A percentile compares a stretch with the other conserved stretches of the same genome.
Evolutionary conservation across 2,329 filamentous ascomycete genomes (phyloP).

Genomic region (Nemania sp.): DNA sequence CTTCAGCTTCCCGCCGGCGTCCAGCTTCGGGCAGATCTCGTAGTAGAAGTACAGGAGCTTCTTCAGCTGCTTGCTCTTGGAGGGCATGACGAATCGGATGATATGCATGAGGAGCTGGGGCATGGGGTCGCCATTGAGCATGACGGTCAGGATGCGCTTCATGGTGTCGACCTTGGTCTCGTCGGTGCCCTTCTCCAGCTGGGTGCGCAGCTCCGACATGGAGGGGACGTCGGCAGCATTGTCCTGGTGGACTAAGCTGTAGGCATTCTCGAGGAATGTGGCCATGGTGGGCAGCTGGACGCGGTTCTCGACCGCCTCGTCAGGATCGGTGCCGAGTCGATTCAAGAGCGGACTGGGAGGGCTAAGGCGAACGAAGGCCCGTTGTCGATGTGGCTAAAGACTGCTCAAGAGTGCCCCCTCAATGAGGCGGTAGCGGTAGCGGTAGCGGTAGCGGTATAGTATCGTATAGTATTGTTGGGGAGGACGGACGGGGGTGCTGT

Average conservation of each 20-base stretch:
- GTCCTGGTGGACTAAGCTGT: constrained; percentile 97
- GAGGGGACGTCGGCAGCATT: constrained; percentile 92
- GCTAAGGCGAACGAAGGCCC: constrained; percentile 6
- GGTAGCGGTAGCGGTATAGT: too few species aligned
- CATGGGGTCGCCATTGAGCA: constrained; percentile 98
- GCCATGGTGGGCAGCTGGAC: constrained; percentile 69
- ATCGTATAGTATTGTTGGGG: constrained; percentile 7
- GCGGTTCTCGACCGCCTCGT: constrained; percentile 39
- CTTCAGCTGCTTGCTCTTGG: constrained; percentile 94
- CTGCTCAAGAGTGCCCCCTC: constrained; percentile 18
- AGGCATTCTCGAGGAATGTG: constrained; percentile 90
- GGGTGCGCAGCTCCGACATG: constrained; percentile 86
- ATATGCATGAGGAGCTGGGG: constrained; percentile 98
- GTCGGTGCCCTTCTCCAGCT: constrained; percentile 92
- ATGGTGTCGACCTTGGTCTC: constrained; percentile 93
- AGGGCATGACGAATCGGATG: constrained; percentile 99
- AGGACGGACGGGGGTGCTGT: constrained; percentile 12
- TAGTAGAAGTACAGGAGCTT: constrained; percentile 99
- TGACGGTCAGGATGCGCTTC: constrained; percentile 94
- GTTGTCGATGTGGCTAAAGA: constrained; percentile 7
- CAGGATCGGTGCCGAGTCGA: constrained; percentile 18
- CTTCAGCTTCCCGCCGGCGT: constrained; percentile 90
- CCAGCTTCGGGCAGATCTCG: constrained; percentile 96
- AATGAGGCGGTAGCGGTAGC: constrained; percentile 3
- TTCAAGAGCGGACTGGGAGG: background rate